Percentiles rank a stretch among this genome's conserved stretches.
Conservation (phyloP, 1,284 basidiomycete species). For the Puccinia triticina region DNA sequence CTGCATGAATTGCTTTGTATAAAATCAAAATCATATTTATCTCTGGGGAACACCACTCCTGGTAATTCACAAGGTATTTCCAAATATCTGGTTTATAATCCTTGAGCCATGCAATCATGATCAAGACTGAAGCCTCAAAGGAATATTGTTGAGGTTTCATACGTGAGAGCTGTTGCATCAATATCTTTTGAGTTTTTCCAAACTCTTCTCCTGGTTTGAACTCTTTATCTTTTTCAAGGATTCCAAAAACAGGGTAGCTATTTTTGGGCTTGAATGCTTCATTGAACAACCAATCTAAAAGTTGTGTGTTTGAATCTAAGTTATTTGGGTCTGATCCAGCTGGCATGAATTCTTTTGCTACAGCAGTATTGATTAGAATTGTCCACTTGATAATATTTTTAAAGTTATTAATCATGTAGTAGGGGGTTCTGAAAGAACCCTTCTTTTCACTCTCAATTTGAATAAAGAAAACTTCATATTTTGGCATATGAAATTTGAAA, state of each 20-base stretch:
- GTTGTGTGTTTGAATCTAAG: background rate
- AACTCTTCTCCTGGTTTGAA: background rate
- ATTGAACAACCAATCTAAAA: background rate
- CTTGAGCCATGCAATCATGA: background rate
- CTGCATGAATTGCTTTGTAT: background rate
- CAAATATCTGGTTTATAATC: background rate
- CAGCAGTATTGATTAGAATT: background rate
- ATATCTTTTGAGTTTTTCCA: background rate
- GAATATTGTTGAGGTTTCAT: background rate
- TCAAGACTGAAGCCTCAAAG: background rate
- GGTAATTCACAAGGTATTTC: background rate
- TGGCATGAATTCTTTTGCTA: background rate
- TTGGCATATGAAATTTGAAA: no score
- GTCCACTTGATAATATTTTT: slow-evolving; percentile 7
- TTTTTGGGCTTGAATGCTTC: background rate
- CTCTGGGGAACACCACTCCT: background rate
- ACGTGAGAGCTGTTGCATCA: background rate
- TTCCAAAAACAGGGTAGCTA: background rate
- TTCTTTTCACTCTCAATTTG: no score
- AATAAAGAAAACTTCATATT: no score
- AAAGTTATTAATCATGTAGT: background rate
- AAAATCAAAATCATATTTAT: background rate
- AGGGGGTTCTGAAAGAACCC: no score
- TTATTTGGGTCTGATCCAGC: background rate
- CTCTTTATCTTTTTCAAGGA: background rate